These are phyloP conservation scores for Cyclotella choctawhatcheeana DNA, from an alignment of 108 stramenopile genomes.

Conservation along the genomic window DNA sequence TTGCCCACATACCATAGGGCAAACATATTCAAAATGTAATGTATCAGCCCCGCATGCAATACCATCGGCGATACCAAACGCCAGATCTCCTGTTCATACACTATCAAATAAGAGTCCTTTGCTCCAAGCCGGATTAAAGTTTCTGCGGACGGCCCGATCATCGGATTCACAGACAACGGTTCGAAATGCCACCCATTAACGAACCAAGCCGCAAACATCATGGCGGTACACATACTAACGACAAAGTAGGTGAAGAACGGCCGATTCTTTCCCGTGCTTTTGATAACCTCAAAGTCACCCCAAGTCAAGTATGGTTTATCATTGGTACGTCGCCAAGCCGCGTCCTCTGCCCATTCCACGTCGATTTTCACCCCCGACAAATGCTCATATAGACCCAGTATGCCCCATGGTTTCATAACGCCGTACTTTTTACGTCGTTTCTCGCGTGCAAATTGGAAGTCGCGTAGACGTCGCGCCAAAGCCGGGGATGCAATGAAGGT, in stretches of 20 bases:
- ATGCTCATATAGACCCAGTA: constrained; percentile 85
- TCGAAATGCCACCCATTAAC: constrained; percentile 90
- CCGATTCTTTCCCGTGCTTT: constrained; percentile 63
- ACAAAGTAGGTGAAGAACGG: constrained; percentile 81
- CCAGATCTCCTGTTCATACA: constrained; percentile 84
- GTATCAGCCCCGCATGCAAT: constrained; percentile 96
- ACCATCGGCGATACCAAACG: constrained; percentile 86
- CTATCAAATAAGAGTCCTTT: constrained; percentile 87
- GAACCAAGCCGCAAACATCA: constrained; percentile 72
- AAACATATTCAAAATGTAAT: constrained; percentile 91
- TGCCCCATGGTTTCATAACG: constrained; percentile 72
- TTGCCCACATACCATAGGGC: constrained; percentile 89
- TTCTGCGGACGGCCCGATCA: constrained; percentile 86
- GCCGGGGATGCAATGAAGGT: constrained; percentile 74
- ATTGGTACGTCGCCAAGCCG: constrained; percentile 77
- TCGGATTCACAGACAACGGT: constrained; percentile 77
- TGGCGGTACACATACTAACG: constrained; percentile 67
- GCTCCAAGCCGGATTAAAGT: constrained; percentile 90
- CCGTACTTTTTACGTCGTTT: constrained; percentile 58
- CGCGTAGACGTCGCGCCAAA: constrained; percentile 57
- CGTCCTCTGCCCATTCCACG: constrained; percentile 93
- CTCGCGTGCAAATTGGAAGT: constrained; percentile 66
- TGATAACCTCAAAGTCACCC: constrained; percentile 80
- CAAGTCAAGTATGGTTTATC: constrained; percentile 79
- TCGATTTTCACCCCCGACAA: constrained; percentile 75